Conservation (phyloP, 2,329 filamentous ascomycete genomes). For the Pseudogymnoascus sp. region DNA sequence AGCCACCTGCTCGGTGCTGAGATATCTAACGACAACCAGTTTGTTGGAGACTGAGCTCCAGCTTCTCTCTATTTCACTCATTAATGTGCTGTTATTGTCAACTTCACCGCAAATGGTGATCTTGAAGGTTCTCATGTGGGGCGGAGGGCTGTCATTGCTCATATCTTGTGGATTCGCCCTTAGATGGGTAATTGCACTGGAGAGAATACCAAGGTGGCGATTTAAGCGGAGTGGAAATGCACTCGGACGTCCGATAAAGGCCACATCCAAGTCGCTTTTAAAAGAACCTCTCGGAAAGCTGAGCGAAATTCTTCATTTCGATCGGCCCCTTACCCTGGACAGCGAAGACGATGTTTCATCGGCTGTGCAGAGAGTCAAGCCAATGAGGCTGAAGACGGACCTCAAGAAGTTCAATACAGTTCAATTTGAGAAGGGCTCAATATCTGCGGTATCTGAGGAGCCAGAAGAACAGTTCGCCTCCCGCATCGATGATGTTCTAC, state of each 20-base stretch:
- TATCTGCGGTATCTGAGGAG: slow-evolving; percentile 27
- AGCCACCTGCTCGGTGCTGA: slow-evolving; percentile 63
- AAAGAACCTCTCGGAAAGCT: neutral
- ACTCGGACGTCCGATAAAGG: slow-evolving; percentile 3
- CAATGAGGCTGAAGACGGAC: neutral
- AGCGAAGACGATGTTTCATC: slow-evolving; percentile 3
- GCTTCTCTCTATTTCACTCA: slow-evolving; percentile 71
- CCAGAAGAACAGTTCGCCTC: neutral
- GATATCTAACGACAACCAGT: slow-evolving; percentile 81
- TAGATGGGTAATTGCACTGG: slow-evolving; percentile 75
- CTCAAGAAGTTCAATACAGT: neutral
- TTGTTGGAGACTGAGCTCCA: slow-evolving; percentile 81
- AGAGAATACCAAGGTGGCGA: slow-evolving; percentile 85
- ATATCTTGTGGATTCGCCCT: slow-evolving; percentile 67
- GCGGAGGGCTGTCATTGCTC: slow-evolving; percentile 70
- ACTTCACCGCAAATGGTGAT: slow-evolving; percentile 76
- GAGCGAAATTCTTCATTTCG: slow-evolving; percentile 1
- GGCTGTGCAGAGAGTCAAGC: slow-evolving; percentile 4
- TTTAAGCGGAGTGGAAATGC: slow-evolving; percentile 50
- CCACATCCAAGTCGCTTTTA: neutral
- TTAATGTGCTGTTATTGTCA: slow-evolving; percentile 73
- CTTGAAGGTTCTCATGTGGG: slow-evolving; percentile 77
- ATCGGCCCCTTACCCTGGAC: neutral
- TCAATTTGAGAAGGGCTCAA: neutral
- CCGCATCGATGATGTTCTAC: neutral